Conservation (phyloP, 2,329 filamentous ascomycete species). For the Lecanosticta acicola region DNA sequence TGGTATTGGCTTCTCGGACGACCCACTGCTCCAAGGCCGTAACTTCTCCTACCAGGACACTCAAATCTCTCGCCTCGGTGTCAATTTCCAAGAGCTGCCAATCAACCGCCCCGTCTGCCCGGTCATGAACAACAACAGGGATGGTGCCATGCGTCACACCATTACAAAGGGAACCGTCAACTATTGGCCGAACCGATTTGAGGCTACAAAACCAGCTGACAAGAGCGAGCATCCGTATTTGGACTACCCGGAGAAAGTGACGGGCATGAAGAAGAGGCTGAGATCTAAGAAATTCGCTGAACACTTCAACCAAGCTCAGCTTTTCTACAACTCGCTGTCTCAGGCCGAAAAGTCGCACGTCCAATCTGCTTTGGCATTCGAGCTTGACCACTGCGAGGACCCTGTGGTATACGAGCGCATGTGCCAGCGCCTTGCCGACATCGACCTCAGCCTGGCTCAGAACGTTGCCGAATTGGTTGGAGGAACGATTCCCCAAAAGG, state of each 20-base stretch:
- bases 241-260: constrained; percentile 60
- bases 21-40: constrained; percentile 67
- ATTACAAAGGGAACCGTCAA: constrained; percentile 70
- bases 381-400: constrained; percentile 78
- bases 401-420: constrained; percentile 68
- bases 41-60: constrained; percentile 65
- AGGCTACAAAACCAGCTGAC: constrained; percentile 57
- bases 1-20: constrained; percentile 70
- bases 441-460: constrained; percentile 65
- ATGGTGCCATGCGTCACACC: constrained; percentile 57
- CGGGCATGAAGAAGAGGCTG: constrained; percentile 64
- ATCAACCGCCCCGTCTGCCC: constrained; percentile 57
- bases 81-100: constrained; percentile 71
- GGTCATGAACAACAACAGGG: constrained; percentile 32
- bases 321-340: constrained; percentile 76
- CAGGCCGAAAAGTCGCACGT: constrained; percentile 61
- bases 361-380: constrained; percentile 57
- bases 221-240: constrained; percentile 60
- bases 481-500: constrained; percentile 52
- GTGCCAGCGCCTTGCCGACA: constrained; percentile 62
- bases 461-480: constrained; percentile 66
- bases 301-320: constrained; percentile 69
- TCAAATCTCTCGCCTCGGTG: constrained; percentile 63
- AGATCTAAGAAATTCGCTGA: constrained; percentile 70
- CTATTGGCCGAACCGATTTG: constrained; percentile 73